These are phyloP conservation scores for Monascus ruber DNA, from an alignment of 2,329 filamentous ascomycete species.

Conservation along the genomic window DNA sequence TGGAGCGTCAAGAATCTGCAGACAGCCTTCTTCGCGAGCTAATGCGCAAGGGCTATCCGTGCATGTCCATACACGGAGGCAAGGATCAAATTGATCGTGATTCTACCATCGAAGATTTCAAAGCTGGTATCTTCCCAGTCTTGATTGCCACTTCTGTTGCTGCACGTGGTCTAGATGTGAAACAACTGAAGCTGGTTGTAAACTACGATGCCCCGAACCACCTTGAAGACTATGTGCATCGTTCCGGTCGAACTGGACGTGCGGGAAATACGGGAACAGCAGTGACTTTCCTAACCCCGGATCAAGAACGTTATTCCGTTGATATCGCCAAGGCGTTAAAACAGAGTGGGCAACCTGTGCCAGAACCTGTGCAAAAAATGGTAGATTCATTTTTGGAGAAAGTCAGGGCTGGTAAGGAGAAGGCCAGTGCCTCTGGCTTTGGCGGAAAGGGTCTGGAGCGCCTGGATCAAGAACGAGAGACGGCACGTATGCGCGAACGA, in stretches of 20 bases:
- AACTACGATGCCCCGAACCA: constrained; percentile 94
- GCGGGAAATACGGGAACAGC: constrained; percentile 91
- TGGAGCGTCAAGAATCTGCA: constrained; percentile 82
- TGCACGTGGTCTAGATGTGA: constrained; percentile 88
- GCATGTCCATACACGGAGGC: constrained; percentile 86
- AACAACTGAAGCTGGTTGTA: constrained; percentile 88
- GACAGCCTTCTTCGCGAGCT: constrained; percentile 68
- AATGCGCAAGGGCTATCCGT: constrained; percentile 75
- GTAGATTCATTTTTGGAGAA: constrained; percentile 68
- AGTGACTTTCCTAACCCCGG: constrained; percentile 83
- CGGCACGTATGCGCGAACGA: constrained; percentile 72
- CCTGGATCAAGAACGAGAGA: constrained; percentile 82
- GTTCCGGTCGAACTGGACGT: constrained; percentile 83
- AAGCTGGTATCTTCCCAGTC: constrained; percentile 77
- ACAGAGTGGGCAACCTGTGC: constrained; percentile 76
- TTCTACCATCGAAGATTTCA: constrained; percentile 87
- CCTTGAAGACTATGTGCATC: constrained; percentile 91
- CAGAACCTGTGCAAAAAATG: constrained; percentile 53
- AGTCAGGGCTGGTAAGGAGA: constrained; percentile 84
- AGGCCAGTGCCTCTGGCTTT: constrained; percentile 72
- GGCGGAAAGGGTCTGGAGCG: constrained; percentile 89
- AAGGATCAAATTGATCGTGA: constrained; percentile 91
- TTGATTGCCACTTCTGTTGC: constrained; percentile 92
- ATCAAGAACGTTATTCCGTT: constrained; percentile 81
- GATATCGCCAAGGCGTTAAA: constrained; percentile 87